Conservation (phyloP, 140 eudicot species). For the Cichorium intybus region DNA sequence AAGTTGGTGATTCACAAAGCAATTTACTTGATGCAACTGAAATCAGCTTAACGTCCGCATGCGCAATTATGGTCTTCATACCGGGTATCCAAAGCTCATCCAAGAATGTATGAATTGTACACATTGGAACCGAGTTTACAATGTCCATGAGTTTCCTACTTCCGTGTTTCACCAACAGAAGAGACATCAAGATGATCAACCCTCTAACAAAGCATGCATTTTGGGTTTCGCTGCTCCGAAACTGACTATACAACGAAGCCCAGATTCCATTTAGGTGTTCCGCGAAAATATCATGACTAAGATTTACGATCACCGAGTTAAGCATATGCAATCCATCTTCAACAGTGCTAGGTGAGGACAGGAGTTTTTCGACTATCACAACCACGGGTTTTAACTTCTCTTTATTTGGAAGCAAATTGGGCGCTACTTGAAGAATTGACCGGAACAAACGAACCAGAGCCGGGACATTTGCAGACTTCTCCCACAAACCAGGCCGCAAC, state of each 20-base stretch:
- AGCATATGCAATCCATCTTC: slow-evolving; percentile 88
- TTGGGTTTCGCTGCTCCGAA: slow-evolving; percentile 47
- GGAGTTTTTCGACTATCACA: slow-evolving; percentile 66
- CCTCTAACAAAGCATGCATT: slow-evolving; percentile 60
- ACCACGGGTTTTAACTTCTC: slow-evolving; percentile 60
- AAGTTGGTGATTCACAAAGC: slow-evolving; percentile 59
- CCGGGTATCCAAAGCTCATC: slow-evolving; percentile 80
- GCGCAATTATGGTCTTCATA: too few species aligned
- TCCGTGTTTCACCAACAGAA: slow-evolving; percentile 77
- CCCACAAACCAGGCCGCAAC: slow-evolving; percentile 70
- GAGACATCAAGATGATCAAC: slow-evolving; percentile 69
- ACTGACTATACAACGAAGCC: slow-evolving; percentile 55
- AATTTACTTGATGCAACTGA: too few species aligned
- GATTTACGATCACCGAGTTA: slow-evolving; percentile 76
- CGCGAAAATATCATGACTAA: slow-evolving; percentile 67
- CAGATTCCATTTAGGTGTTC: slow-evolving; percentile 57
- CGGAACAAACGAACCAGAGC: slow-evolving; percentile 91
- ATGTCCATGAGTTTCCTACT: slow-evolving; percentile 53
- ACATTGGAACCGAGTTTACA: slow-evolving; percentile 60
- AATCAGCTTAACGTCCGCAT: too few species aligned
- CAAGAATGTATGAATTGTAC: slow-evolving; percentile 45
- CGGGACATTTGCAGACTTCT: slow-evolving; percentile 80
- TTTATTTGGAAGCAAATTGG: slow-evolving; percentile 62
- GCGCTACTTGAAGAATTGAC: slow-evolving; percentile 84
- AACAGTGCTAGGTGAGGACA: slow-evolving; percentile 65